Evolutionary conservation across 2,329 filamentous ascomycete genomes (phyloP).

Genomic region (Fusarium brevicatenulatum): DNA sequence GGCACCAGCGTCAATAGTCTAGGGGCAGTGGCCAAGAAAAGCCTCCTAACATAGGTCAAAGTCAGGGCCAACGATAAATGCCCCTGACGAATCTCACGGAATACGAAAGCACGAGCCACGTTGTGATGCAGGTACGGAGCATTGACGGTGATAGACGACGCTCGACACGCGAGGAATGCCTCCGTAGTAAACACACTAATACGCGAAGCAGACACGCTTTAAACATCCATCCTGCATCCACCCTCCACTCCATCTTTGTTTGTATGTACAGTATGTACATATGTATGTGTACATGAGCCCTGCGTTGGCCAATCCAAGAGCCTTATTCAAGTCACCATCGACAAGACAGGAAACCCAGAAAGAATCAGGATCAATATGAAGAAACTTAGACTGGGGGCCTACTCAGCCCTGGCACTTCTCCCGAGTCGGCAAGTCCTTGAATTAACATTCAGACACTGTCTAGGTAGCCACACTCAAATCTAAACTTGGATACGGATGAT

Average conservation of each 20-base stretch:
- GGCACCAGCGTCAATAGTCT: slow-evolving; percentile 26
- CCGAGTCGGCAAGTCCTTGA: not conserved
- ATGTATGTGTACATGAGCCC: not conserved
- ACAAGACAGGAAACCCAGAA: slow-evolving; percentile 18
- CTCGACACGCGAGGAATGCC: slow-evolving; percentile 3
- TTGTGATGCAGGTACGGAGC: slow-evolving; percentile 41
- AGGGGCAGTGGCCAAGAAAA: slow-evolving; percentile 29
- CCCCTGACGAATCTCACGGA: slow-evolving; percentile 37
- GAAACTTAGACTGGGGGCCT: slow-evolving; percentile 4
- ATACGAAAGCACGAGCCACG: slow-evolving; percentile 45
- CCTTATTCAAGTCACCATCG: not conserved
- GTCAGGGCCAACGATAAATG: slow-evolving; percentile 12
- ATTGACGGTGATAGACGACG: slow-evolving; percentile 11
- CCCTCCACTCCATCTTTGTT: slow-evolving; percentile 5
- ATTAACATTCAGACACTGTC: not conserved
- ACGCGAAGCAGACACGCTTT: slow-evolving; percentile 9
- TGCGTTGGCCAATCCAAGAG: slow-evolving; percentile 16
- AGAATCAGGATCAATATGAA: not conserved
- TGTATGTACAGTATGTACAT: not conserved
- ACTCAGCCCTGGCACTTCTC: not conserved
- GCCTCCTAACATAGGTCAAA: slow-evolving; percentile 1
- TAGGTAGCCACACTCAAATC: not conserved
- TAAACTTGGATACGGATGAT: not conserved
- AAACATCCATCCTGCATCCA: not conserved
- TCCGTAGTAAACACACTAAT: slow-evolving; percentile 12